phyloP scores from a whole-genome alignment of 2,329 filamentous ascomycete genomes.

The Penicillium sp. region DNA sequence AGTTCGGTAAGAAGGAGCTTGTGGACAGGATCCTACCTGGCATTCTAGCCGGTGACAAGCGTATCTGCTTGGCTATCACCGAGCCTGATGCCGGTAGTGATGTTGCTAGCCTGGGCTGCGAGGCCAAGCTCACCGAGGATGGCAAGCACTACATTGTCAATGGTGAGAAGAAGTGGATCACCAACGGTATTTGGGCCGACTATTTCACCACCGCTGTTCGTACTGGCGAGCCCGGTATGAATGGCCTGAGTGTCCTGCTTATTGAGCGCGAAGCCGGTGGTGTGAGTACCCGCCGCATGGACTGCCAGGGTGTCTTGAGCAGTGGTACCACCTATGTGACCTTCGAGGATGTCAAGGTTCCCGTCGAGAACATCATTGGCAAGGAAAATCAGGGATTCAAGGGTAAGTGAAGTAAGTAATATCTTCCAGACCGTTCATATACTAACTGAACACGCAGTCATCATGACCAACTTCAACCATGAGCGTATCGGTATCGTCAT shows the following conservation, averaged over 20 bases:
- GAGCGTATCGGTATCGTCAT: conserved; percentile 99
- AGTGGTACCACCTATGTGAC: conserved; percentile 96
- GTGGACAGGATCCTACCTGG: conserved; percentile 86
- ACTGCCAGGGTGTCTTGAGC: conserved; percentile 97
- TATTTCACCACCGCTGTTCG: conserved; percentile 98
- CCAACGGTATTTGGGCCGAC: conserved; percentile 94
- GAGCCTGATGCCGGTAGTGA: conserved; percentile 95
- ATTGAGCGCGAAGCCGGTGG: conserved; percentile 86
- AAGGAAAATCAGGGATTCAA: conserved; percentile 99
- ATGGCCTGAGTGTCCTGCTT: conserved; percentile 85
- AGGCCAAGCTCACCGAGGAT: conserved; percentile 91
- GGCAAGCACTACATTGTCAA: conserved; percentile 99
- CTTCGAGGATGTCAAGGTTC: conserved; percentile 98
- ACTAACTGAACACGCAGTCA: conserved; percentile 60
- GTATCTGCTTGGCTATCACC: conserved; percentile 96
- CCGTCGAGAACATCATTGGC: conserved; percentile 97
- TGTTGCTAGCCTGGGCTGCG: conserved; percentile 92
- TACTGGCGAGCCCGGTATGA: conserved; percentile 87
- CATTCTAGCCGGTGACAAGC: conserved; percentile 89
- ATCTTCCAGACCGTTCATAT: neutral
- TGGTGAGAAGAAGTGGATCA: conserved; percentile 99
- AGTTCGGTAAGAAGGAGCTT: conserved; percentile 84
- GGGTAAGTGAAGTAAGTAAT: conserved; percentile 58
- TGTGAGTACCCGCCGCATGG: conserved; percentile 92
- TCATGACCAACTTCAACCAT: conserved; percentile 99